Evolutionary conservation across 2,329 filamentous ascomycete species (phyloP), one percentile per base, ranked within the genome.

Genomic region (Monilinia vaccinii-corymbosi): DNA sequence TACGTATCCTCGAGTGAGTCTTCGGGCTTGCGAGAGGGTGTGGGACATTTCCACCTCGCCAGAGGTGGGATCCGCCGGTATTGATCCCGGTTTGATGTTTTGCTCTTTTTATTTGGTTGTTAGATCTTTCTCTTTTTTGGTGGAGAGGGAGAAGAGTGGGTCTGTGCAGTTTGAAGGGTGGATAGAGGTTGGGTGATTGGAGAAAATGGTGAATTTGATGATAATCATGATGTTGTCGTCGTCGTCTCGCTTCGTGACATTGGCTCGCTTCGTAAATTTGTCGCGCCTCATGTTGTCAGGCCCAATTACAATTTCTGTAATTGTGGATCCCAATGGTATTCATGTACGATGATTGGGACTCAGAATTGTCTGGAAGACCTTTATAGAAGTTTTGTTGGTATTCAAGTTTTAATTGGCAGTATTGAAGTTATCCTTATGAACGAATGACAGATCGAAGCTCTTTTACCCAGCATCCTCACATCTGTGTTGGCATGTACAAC

Each of bases 81-180:
- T 21, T 42, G 5, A 21, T 1, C 13, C n/a, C 18, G 40, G 40
- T 42, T 1, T 21, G 21, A n/a, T 52, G 36, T 42, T 52, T 52
- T 52, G 49, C 3, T n/a, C 1, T 42, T 52, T 52, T 42, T 2
- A 14, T 21, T 42, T 1, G 7, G 9, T 52, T 52, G 31, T 31
- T 42, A 1, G 14, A 32, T n/a, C n/a, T n/a, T n/a, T n/a, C n/a
- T n/a, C n/a, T 14, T 28, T 52, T 52, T 3, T 9, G n/a, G 7
- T 13, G 10, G 16, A 4, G 16, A 8, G 4, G 72, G 7, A 72
- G 64, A 52, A 70, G 63, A 9, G 60, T 68, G 44, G 73, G 75
- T 62, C 59, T 76, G 58, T 71, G 73, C 21, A 60, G 60, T 21
- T 53, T 56, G 63, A 60, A 21, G 52, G 45, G 3, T 70, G 65